Evolutionary conservation across 306 rosid genomes (phyloP), one percentile per base, ranked within the genome.

Genomic region (Heteromeles arbutifolia): DNA sequence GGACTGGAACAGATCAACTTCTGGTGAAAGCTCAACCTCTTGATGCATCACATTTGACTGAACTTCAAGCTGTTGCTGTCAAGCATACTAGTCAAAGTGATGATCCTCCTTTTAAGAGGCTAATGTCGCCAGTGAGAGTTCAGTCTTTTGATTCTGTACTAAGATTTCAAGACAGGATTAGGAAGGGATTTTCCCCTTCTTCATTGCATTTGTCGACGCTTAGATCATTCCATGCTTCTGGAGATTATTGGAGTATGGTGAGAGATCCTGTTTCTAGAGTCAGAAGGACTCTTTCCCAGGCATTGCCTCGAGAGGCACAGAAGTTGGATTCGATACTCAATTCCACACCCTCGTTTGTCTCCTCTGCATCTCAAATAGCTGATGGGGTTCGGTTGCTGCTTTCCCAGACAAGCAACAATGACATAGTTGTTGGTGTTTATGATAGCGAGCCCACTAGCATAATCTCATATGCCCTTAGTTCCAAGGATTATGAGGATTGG

Each of bases 391-490:
- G 95, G 26, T 80, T 96, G 87, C 83, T 96, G 69, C 96, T 88
- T 86, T 86, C 98, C 66, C 94, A 82, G 82, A 84, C 86, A n/a
- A 81, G 84, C 74, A 74, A 71, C 26, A 79, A 83, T 53, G 90
- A 87, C 76, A 70, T 88, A 69, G 99, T 96, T 66, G 81, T 92
- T 69, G 99, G 96, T 75, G 94, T 96, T 82, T 96, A 89, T 82
- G 99, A 96, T 81, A 81, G 91, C 37, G 99, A 96, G 78, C 97
- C 87, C 78, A 88, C 97, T 28, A 96, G 99, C 86, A 87, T 96
- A 76, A 92, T 96, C 84, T 90, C 96, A 31, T 91, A 90, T 76
- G 98, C 98, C 64, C 92, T 96, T 64, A 85, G 89, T 80, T 89
- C 97, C 39, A 96, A 85, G 84, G 88, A 96, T 53, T 82, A 96